phyloP scores from a whole-genome alignment of 1,284 basidiomycete species.

The Leccinum holopus region DNA sequence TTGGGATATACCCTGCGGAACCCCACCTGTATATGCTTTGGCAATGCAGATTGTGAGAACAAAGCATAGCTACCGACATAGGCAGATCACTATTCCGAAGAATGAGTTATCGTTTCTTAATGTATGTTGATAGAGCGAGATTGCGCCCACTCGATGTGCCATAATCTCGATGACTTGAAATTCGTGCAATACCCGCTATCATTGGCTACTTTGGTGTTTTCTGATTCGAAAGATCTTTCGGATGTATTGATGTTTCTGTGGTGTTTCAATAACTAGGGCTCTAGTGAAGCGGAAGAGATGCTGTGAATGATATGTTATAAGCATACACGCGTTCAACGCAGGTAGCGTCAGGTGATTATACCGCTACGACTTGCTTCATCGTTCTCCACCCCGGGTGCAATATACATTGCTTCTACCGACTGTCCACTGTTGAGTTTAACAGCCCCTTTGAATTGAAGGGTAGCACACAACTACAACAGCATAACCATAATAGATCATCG shows the following conservation, averaged over 20 bases:
- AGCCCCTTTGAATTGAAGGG: neutral
- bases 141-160: constrained; percentile 17
- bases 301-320: constrained; percentile 9
- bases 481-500: constrained; percentile 9
- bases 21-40: neutral
- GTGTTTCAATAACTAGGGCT: neutral
- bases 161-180: constrained; percentile 4
- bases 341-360: constrained; percentile 3
- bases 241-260: constrained; percentile 8
- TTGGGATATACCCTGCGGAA: neutral
- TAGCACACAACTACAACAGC: neutral
- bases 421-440: neutral
- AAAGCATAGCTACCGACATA: neutral
- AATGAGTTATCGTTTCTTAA: constrained; percentile 4
- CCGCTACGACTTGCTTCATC: neutral
- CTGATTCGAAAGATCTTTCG: constrained; percentile 7
- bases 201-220: neutral
- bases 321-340: neutral
- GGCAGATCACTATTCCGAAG: neutral
- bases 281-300: neutral
- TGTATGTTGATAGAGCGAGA: constrained; percentile 9
- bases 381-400: constrained; percentile 4
- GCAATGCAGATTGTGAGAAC: neutral
- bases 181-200: neutral
- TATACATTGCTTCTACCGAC: neutral